Percentiles rank a stretch among this genome's conserved stretches.
phyloP scores from a whole-genome alignment of 768 basidiomycete genomes.

The Phanerochaete sordida region DNA sequence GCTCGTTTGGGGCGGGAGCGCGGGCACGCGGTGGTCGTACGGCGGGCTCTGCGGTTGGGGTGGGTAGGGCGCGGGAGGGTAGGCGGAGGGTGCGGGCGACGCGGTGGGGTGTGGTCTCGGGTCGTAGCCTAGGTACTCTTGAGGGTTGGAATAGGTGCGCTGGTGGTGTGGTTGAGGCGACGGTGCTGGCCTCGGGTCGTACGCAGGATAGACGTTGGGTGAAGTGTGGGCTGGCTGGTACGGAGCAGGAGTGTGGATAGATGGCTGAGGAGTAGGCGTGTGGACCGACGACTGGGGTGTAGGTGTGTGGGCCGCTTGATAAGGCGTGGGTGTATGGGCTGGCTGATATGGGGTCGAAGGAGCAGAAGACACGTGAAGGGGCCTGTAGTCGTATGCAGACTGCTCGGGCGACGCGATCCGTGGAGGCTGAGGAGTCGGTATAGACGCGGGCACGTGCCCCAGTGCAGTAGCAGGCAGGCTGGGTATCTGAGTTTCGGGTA shows the following conservation, averaged over 20 bases:
- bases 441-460: background rate
- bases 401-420: background rate
- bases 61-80: background rate
- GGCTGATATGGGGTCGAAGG: background rate
- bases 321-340: background rate
- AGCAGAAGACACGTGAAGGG: background rate
- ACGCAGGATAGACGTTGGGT: background rate
- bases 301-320: too few relatives aligned
- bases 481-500: constrained; percentile 3
- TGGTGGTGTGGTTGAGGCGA: background rate
- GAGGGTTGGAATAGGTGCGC: background rate
- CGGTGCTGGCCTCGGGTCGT: background rate
- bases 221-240: too few relatives aligned
- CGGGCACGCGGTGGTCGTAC: background rate
- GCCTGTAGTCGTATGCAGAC: background rate
- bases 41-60: background rate
- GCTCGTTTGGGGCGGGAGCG: background rate
- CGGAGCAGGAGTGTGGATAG: too few relatives aligned
- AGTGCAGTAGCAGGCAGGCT: background rate
- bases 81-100: background rate
- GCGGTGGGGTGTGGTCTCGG: background rate
- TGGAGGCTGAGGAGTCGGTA: background rate
- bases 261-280: too few relatives aligned
- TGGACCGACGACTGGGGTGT: too few relatives aligned
- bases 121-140: background rate